Conservation (phyloP, 176 grass and related monocot species). For the Chloris gayana region DNA sequence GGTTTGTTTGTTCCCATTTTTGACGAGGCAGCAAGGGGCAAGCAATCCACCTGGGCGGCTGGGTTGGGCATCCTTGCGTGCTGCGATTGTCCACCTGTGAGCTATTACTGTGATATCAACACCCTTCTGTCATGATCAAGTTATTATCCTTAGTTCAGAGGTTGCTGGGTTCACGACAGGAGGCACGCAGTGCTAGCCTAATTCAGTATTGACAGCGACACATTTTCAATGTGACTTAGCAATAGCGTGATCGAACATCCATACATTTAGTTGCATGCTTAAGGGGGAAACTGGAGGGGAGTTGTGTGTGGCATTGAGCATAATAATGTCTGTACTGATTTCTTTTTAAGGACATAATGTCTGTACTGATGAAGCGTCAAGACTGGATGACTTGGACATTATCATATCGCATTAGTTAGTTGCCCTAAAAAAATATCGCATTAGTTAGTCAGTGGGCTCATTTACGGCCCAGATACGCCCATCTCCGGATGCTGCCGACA, state of each 20-base stretch:
- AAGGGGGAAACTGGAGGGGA: background rate
- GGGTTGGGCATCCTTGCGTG: background rate
- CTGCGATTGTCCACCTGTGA: background rate
- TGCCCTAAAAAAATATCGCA: too few relatives aligned
- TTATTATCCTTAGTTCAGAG: background rate
- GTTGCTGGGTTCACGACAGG: background rate
- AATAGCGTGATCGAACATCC: background rate
- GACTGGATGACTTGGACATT: background rate
- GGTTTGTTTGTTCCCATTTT: background rate
- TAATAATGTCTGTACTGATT: background rate
- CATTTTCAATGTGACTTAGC: slow-evolving; percentile 1
- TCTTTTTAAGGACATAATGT: too few relatives aligned
- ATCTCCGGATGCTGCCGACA: too few relatives aligned
- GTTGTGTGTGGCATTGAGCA: background rate
- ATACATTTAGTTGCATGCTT: background rate
- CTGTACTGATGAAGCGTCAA: background rate
- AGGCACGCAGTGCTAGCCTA: background rate
- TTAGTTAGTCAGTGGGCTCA: too few relatives aligned
- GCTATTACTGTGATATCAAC: background rate
- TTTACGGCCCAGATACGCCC: background rate
- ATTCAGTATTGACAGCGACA: background rate
- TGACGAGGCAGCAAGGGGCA: background rate
- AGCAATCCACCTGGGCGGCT: background rate
- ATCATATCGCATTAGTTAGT: too few relatives aligned
- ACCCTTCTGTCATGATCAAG: background rate